A percentile compares a stretch with the other conserved stretches of the same genome.
These are phyloP conservation scores for Mucor plumbeus DNA, from an alignment of 371 early-diverging fungal genomes.

Conservation along the genomic window DNA sequence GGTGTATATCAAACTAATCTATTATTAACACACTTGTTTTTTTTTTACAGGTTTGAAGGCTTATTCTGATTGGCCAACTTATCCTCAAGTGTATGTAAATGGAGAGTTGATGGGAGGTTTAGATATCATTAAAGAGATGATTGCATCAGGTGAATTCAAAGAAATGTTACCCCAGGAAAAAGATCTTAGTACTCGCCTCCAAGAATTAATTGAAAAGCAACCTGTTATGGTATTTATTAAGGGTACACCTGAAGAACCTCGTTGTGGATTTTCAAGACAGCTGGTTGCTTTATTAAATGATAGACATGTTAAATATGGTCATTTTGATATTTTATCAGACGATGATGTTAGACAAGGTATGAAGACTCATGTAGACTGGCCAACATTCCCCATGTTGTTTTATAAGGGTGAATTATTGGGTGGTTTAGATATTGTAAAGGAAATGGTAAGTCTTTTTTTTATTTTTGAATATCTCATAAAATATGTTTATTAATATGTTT, in stretches of 20 bases:
- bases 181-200: constrained; percentile 74
- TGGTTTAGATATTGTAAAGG: constrained; percentile 92
- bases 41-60: constrained; percentile 76
- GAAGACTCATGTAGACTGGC: constrained; percentile 63
- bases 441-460: constrained; percentile 66
- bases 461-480: neutral
- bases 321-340: constrained; percentile 88
- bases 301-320: constrained; percentile 72
- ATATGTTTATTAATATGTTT: neutral
- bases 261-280: constrained; percentile 89
- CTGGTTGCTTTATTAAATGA: constrained; percentile 73
- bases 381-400: constrained; percentile 77
- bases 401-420: constrained; percentile 92
- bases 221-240: constrained; percentile 95
- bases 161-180: constrained; percentile 65
- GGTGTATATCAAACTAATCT: neutral
- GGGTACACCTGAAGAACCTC: constrained; percentile 84
- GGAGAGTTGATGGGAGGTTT: constrained; percentile 91
- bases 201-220: constrained; percentile 68
- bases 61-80: constrained; percentile 92
- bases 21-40: neutral
- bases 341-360: constrained; percentile 85
- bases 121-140: constrained; percentile 89
- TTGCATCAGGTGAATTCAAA: constrained; percentile 79
- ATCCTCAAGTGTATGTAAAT: constrained; percentile 87